These are phyloP conservation scores for Pleochaeta shiraiana DNA, from an alignment of 2,329 filamentous ascomycete species.

Conservation along the genomic window DNA sequence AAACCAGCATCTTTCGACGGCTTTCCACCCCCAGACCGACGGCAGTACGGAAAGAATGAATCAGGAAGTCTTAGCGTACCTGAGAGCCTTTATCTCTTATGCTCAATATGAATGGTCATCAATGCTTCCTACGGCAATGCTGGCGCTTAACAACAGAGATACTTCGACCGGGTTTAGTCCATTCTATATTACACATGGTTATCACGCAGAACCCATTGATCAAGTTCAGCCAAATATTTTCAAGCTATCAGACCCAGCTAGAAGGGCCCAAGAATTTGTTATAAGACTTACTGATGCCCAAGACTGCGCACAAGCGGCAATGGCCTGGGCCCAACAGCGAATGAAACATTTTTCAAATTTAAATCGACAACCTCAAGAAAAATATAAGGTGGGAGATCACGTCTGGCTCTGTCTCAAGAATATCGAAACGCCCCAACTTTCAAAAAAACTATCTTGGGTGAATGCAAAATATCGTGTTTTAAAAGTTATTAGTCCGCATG, in stretches of 20 bases:
- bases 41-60: conserved; percentile 1
- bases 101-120: background rate
- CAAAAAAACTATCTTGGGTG: conserved; percentile 1
- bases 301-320: conserved; percentile 3
- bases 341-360: background rate
- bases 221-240: background rate
- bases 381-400: background rate
- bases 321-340: background rate
- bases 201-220: background rate
- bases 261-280: background rate
- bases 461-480: background rate
- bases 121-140: background rate
- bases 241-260: background rate
- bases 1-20: background rate
- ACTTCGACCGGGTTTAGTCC: background rate
- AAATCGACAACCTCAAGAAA: background rate
- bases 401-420: background rate
- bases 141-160: background rate
- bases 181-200: background rate
- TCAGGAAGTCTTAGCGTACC: background rate
- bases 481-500: background rate
- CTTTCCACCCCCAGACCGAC: background rate
- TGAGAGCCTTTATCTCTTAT: conserved; percentile 1
- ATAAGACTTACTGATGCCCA: background rate
- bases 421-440: background rate